phyloP scores from a whole-genome alignment of 345 rosid genomes.

The Garcia nutans region DNA sequence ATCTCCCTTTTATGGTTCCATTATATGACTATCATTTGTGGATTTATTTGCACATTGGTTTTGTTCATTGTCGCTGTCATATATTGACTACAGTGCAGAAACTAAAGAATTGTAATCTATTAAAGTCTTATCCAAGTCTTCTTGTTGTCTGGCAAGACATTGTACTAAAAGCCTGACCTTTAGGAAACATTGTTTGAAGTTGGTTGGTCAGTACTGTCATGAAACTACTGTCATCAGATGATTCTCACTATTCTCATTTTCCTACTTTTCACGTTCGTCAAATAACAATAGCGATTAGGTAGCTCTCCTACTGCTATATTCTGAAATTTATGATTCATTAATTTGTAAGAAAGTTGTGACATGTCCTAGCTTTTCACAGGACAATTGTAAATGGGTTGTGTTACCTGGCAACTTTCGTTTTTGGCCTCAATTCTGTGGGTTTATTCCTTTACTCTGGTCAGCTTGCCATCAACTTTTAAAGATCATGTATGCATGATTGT shows the following conservation, averaged over 20 bases:
- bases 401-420: slow-evolving; percentile 92
- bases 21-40: not conserved
- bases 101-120: not conserved
- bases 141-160: not conserved
- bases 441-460: slow-evolving; percentile 75
- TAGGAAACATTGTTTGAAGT: not conserved
- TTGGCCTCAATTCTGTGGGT: slow-evolving; percentile 77
- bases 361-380: slow-evolving; percentile 42
- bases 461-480: slow-evolving; percentile 59
- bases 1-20: slow-evolving; percentile 10
- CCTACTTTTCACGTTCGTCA: slow-evolving; percentile 69
- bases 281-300: slow-evolving; percentile 85
- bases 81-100: not conserved
- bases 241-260: slow-evolving; percentile 25
- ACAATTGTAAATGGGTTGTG: slow-evolving; percentile 81
- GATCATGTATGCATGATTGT: no score
- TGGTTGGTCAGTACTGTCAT: not conserved
- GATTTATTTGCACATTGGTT: not conserved
- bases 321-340: slow-evolving; percentile 3
- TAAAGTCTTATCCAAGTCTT: not conserved
- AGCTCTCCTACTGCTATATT: slow-evolving; percentile 5
- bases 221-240: not conserved
- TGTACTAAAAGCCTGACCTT: not conserved
- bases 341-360: slow-evolving; percentile 6
- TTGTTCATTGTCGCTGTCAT: not conserved